These are phyloP conservation scores for Coemansia asiatica DNA, from an alignment of 192 early-diverging fungal genomes.

Conservation along the genomic window DNA sequence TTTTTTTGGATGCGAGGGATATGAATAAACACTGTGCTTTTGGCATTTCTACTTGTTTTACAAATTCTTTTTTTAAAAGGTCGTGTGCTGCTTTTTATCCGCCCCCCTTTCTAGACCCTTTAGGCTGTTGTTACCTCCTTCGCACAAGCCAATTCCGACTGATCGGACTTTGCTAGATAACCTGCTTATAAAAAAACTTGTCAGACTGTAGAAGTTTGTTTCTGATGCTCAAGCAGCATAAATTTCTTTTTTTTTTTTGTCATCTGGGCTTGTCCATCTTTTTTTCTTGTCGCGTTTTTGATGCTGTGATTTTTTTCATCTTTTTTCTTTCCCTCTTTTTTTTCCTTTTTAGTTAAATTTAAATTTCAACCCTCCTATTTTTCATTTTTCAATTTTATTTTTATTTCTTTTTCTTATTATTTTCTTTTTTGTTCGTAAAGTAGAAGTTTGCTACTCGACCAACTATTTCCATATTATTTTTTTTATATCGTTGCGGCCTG, in stretches of 20 bases:
- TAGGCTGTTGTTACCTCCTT: neutral
- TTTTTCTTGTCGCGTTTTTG: neutral
- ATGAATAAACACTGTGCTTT: neutral
- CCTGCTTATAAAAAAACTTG: neutral
- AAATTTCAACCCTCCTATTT: constrained; percentile 1
- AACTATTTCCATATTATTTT: neutral
- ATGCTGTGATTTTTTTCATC: constrained; percentile 7
- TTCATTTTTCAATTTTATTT: constrained; percentile 5
- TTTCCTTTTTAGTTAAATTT: neutral
- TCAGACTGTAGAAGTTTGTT: neutral
- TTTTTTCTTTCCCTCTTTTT: constrained; percentile 6
- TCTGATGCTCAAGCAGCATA: no score
- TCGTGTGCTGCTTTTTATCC: neutral
- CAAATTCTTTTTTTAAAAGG: neutral
- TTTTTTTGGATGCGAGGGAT: no score
- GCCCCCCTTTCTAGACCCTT: neutral
- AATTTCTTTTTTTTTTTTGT: neutral
- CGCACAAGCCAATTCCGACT: neutral
- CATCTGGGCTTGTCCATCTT: neutral
- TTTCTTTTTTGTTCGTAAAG: constrained; percentile 1
- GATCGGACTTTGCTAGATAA: neutral
- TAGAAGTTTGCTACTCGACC: neutral
- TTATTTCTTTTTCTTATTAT: neutral
- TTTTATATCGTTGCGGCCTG: neutral
- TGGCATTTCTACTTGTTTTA: neutral